Evolutionary conservation across 345 rosid species (phyloP), one percentile per base, ranked within the genome.

Genomic region (Lepidium didymum): DNA sequence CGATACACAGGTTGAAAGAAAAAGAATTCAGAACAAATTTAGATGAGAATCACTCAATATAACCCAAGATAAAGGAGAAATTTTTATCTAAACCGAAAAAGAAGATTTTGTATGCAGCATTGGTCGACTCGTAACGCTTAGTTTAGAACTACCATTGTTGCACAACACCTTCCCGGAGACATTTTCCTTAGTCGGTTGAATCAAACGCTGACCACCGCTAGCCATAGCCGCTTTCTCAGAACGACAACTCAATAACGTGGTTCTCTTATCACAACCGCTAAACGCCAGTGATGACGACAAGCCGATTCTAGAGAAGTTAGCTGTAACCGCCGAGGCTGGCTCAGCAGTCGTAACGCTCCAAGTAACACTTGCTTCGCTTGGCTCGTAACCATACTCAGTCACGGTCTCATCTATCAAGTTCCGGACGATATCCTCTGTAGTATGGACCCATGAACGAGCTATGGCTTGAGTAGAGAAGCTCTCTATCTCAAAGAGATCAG

Each of bases 301-400:
- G 5, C 81, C 83, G 0, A 82, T 69, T 10, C 83, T 80, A 0
- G 96, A 83, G 53, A 78, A 85, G 49, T 77, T 84, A 12, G 86
- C 42, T 15, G 61, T 68, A 33, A 86, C 76, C 77, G 43, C 86
- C 13, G 68, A 36, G 8, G 50, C 74, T 4, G 74, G 69, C 15
- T 93, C 96, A 0, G 99, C 97, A 1, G 97, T 88, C 0, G 87
- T 83, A 35, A 94, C 96, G 55, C 96, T 94, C 97, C 99, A 91
- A 13, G 87, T 86, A 2, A 91, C 81, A 81, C 97, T 94, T 1
- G 85, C 92, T 66, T 94, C 99, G 60, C 97, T 91, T 0, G 97
- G 96, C 68, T 82, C 96, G 41, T 94, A 94, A 21, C 73, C 77
- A 16, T 82, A 81, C 51, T 90, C 97, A 1, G 80, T 76, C 35